These are phyloP conservation scores for Ophiognomonia clavigignenti-juglandacearum DNA, from an alignment of 2,329 filamentous ascomycete species.

Conservation along the genomic window DNA sequence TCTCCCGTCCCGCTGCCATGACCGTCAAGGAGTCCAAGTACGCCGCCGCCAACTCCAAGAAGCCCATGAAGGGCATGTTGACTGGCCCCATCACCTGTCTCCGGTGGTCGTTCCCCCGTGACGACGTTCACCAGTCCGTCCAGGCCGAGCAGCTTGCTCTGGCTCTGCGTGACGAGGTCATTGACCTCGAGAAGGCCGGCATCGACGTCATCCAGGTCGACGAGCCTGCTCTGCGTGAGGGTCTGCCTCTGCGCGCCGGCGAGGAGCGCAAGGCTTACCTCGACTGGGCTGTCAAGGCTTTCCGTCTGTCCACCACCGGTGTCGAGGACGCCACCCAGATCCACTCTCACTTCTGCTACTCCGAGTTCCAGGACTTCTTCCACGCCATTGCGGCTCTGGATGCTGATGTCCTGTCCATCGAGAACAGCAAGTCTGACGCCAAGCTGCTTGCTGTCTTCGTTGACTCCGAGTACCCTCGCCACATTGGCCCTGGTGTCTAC, in stretches of 20 bases:
- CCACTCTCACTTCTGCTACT: slow-evolving; percentile 99
- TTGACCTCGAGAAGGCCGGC: slow-evolving; percentile 95
- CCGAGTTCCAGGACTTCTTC: slow-evolving; percentile 99
- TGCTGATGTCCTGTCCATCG: slow-evolving; percentile 96
- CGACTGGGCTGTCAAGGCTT: slow-evolving; percentile 94
- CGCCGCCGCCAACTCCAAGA: slow-evolving; percentile 90
- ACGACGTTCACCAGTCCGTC: slow-evolving; percentile 97
- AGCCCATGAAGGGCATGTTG: slow-evolving; percentile 99
- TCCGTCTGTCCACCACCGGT: slow-evolving; percentile 91
- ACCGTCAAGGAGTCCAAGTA: slow-evolving; percentile 99
- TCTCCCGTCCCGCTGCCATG: slow-evolving; percentile 95
- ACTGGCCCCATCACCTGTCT: slow-evolving; percentile 98
- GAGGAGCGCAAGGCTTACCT: slow-evolving; percentile 97
- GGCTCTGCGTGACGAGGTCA: slow-evolving; percentile 94
- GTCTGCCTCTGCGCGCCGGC: slow-evolving; percentile 91
- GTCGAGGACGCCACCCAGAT: slow-evolving; percentile 97
- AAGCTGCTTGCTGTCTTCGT: slow-evolving; percentile 99
- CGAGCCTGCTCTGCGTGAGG: slow-evolving; percentile 97
- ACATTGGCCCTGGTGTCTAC: slow-evolving; percentile 99
- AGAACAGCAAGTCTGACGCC: slow-evolving; percentile 99
- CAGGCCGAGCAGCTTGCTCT: slow-evolving; percentile 98
- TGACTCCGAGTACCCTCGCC: slow-evolving; percentile 92
- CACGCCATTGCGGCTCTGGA: slow-evolving; percentile 97
- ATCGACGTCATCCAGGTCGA: slow-evolving; percentile 99
- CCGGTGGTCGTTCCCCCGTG: slow-evolving; percentile 99